A percentile compares a stretch with the other conserved stretches of the same genome.
phyloP scores from a whole-genome alignment of 805 yeast genomes.

The Starmerella stigmatis region DNA sequence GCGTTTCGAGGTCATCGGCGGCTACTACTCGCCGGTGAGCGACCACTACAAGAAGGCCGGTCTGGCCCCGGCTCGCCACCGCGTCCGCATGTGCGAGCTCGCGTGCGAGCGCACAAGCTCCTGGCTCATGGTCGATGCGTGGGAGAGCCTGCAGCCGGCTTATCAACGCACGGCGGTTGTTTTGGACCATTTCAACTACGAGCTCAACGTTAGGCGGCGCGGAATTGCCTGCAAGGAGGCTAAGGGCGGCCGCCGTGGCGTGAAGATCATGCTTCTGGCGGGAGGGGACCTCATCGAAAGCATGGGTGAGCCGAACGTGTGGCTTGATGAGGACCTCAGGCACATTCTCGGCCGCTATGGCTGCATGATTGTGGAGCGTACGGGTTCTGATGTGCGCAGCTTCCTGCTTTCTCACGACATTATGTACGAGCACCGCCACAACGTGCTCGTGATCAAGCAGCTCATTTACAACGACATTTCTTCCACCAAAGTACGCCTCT shows the following conservation, averaged over 20 bases:
- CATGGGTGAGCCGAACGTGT: constrained; percentile 99
- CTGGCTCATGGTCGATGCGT: constrained; percentile 98
- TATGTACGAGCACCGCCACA: constrained; percentile 90
- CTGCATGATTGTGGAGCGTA: constrained; percentile 89
- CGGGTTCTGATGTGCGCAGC: constrained; percentile 90
- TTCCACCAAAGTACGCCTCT: constrained; percentile 86
- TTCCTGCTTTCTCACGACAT: constrained; percentile 88
- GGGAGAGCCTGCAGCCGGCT: constrained; percentile 88
- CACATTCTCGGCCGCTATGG: constrained; percentile 95
- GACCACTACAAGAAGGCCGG: constrained; percentile 92
- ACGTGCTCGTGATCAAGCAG: constrained; percentile 89
- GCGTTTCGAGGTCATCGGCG: constrained; percentile 89
- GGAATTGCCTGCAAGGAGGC: constrained; percentile 49
- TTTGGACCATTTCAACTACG: constrained; percentile 91
- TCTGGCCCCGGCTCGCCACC: constrained; percentile 73
- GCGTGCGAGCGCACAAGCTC: constrained; percentile 94
- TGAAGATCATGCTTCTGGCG: constrained; percentile 88
- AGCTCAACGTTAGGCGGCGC: constrained; percentile 78
- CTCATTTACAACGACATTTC: constrained; percentile 91
- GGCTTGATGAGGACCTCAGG: constrained; percentile 93
- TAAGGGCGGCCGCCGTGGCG: constrained; percentile 52
- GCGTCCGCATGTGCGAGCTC: constrained; percentile 95
- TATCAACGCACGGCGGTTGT: constrained; percentile 93
- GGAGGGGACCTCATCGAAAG: constrained; percentile 97
- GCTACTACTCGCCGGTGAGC: constrained; percentile 83